Evolutionary conservation across 2,329 filamentous ascomycete species (phyloP).

Genomic region (Thielaviopsis musarum): DNA sequence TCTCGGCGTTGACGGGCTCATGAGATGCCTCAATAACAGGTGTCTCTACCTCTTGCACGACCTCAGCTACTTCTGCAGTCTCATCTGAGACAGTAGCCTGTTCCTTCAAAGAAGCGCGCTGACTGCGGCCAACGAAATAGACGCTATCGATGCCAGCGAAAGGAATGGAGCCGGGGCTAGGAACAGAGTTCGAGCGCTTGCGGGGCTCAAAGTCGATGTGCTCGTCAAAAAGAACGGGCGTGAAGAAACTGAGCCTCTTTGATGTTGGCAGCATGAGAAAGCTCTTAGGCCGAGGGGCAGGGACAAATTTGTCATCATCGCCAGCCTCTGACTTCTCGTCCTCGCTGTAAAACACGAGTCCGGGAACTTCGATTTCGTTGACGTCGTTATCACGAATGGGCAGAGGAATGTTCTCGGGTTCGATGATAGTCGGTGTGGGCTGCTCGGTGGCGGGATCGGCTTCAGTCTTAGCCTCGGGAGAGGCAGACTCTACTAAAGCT

Average conservation of each 20-base stretch:
- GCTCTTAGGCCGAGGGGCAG: constrained; percentile 29
- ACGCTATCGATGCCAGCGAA: constrained; percentile 12
- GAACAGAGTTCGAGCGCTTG: constrained; percentile 34
- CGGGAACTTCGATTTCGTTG: constrained; percentile 66
- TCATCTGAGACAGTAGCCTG: neutral
- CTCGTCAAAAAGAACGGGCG: constrained; percentile 8
- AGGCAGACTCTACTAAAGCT: constrained; percentile 8
- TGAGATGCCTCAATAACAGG: neutral
- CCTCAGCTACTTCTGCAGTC: neutral
- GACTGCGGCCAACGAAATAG: constrained; percentile 6
- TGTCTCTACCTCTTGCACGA: neutral
- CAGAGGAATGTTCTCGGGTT: constrained; percentile 39
- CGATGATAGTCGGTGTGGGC: constrained; percentile 23
- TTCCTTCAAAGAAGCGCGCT: neutral
- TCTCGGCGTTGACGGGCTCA: neutral
- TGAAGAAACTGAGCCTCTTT: constrained; percentile 10
- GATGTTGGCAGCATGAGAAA: constrained; percentile 21
- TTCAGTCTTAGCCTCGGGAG: constrained; percentile 18
- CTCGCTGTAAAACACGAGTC: constrained; percentile 44
- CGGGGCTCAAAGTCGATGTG: constrained; percentile 18
- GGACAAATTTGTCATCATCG: constrained; percentile 16
- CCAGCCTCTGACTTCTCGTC: constrained; percentile 35
- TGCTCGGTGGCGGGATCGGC: constrained; percentile 21
- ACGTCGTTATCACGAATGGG: constrained; percentile 52
- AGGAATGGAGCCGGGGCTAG: constrained; percentile 21